Base-by-base conservation (phyloP, 1,284 basidiomycete species). In the Inonotus hispidus region DNA sequence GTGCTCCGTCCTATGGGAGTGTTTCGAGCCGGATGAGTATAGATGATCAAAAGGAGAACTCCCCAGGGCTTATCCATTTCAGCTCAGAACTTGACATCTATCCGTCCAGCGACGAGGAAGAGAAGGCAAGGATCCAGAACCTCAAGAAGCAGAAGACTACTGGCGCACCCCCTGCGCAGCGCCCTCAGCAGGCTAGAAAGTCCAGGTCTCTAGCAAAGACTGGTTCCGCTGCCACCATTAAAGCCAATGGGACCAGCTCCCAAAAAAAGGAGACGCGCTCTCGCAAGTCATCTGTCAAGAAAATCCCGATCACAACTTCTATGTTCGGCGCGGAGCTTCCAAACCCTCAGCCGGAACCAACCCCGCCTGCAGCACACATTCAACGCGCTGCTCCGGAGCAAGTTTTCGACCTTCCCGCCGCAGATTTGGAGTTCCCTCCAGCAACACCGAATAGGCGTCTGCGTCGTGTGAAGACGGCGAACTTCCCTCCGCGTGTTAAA, bases 41-140 rank as follows among this genome's bases (percentile, higher is more conserved):
- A 35, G 73, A 71, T 46, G 68, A 69, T 60, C 66, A 69, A 32
- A 71, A 72, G 27, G 72, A 73, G 14, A 67, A 66, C 53, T 61
- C 60, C 43, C 65, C 37, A 47, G 37, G 60, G 27, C 23, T 59
- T 25, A n/a, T 43, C 6, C 19, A n/a, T n/a, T 19, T 21, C 4
- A 27, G 39, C 37, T 29, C 41, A 10, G 63, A 50, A n/a, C 45
- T 60, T 38, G 58, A 62, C 60, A 63, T 68, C 59, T 54, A 68
- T 57, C 76, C 82, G 19, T 87, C 87, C 19, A 88, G 86, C 25
- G 88, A 91, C 66, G 88, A 91, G 65, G 88, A 91, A 69, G 88
- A 91, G 73, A 85, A 83, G 69, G 68, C 79, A 46, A 79, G 85
- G 46, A 78, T 75, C 59, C 77, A 77, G 65, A 76, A 77, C 50